These are phyloP conservation scores for Rubus idaeus DNA, from an alignment of 306 rosid genomes.

Conservation along the genomic window DNA sequence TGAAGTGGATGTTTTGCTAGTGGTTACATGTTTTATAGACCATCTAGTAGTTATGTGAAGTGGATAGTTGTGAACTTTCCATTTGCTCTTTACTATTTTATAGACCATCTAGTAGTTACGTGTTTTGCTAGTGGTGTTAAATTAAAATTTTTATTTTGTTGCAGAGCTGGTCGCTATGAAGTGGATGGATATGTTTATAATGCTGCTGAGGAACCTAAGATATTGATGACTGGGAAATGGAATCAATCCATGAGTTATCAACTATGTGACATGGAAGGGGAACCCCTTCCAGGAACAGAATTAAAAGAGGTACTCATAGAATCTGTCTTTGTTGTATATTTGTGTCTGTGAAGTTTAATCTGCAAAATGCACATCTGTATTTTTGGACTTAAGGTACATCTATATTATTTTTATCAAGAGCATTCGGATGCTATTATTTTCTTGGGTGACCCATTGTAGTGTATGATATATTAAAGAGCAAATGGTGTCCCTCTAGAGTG, in stretches of 20 bases:
- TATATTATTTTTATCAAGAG: neutral
- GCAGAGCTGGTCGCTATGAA: conserved; percentile 92
- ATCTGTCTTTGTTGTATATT: neutral
- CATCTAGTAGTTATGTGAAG: too few species aligned
- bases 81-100: too few species aligned
- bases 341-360: neutral
- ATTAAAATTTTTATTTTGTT: conserved; percentile 10
- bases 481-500: neutral
- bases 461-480: conserved; percentile 4
- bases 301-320: conserved; percentile 66
- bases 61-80: too few species aligned
- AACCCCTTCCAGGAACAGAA: conserved; percentile 78
- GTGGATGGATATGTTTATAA: conserved; percentile 93
- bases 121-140: conserved; percentile 2
- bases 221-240: conserved; percentile 95
- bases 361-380: neutral
- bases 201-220: conserved; percentile 84
- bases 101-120: neutral
- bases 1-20: too few species aligned
- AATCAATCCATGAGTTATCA: conserved; percentile 79
- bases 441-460: neutral
- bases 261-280: conserved; percentile 88
- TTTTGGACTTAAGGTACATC: neutral
- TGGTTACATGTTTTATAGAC: too few species aligned
- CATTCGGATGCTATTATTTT: neutral